A percentile compares a stretch with the other conserved stretches of the same genome.
These are phyloP conservation scores for Quercus tomentella DNA, from an alignment of 331 rosid species.

Conservation along the genomic window DNA sequence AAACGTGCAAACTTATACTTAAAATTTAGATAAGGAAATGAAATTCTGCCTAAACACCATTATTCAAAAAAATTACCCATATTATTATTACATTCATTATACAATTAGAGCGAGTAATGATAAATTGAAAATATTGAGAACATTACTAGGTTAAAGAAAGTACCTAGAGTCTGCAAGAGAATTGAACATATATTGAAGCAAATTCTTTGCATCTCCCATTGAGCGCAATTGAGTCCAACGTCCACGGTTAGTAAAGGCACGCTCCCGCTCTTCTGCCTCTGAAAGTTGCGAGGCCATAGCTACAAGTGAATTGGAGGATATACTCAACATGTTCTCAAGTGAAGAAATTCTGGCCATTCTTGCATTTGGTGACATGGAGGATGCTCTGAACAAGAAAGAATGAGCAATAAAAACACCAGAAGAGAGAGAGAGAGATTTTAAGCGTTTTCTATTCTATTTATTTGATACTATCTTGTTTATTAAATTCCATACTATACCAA, in stretches of 20 bases:
- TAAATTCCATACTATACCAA: neutral
- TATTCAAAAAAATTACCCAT: neutral
- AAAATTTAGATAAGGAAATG: conserved; percentile 11
- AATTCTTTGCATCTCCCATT: conserved; percentile 95
- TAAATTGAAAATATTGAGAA: neutral
- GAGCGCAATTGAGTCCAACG: conserved; percentile 99
- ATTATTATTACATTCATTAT: conserved; percentile 1
- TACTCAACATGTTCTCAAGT: conserved; percentile 91
- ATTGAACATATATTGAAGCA: conserved; percentile 92
- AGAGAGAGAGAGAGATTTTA: conserved; percentile 7
- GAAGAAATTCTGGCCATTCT: conserved; percentile 93
- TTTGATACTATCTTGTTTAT: conserved; percentile 4
- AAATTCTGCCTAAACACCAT: neutral
- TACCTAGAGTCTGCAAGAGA: conserved; percentile 93
- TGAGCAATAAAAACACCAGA: conserved; percentile 11
- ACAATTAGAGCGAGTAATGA: conserved; percentile 1
- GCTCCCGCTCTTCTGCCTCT: conserved; percentile 98
- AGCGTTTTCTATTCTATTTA: conserved; percentile 9
- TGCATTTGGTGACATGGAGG: conserved; percentile 96
- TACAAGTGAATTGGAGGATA: conserved; percentile 94
- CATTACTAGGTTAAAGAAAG: neutral
- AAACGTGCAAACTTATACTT: conserved; percentile 18
- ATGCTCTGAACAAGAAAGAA: conserved; percentile 57
- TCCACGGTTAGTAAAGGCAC: conserved; percentile 92
- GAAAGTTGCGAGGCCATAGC: conserved; percentile 99